Base-by-base conservation (phyloP, 1,139 yeast species). In the Pichia sp. region DNA sequence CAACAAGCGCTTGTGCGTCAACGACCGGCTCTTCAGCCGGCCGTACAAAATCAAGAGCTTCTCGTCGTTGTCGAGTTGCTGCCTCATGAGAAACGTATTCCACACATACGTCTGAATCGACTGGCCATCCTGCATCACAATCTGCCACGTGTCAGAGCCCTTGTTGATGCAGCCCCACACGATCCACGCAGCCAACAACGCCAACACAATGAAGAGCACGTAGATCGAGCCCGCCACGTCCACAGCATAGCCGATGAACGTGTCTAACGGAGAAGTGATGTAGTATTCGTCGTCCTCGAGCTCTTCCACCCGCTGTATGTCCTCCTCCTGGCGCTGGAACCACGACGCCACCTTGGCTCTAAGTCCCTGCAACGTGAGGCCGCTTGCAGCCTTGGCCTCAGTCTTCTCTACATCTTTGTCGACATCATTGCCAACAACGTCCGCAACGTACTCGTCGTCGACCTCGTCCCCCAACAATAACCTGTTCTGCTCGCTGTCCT, bases 51-150 rank as follows among this genome's bases (percentile, higher is more conserved):
- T 46, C n/a, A 65, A 53, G 31, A 63, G 52, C 15, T 52, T 59
- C 15, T 59, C 58, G 41, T 60, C 57, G 26, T 64, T 62, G 52
- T 67, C 68, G 51, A 71, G 57, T 54, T 73, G 76, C 56, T 72
- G 75, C 58, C 76, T 69, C 73, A 71, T 73, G 50, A 73, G 59
- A 19, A 73, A 58, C 0, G 76, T 71, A 54, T 73, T 75, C 71
- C 74, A 72, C 34, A 71, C 56, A 57, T 72, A 72, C 50, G 72
- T 62, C 55, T 71, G 75, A 49, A 73, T 70, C 1, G 76, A 71
- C 57, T 70, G 73, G 16, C 74, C 75, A 62, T 73, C 76, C 55
- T 72, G 74, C 73, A 73, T 72, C 4, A 70, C 70, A 45, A 72
- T 71, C 60, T 73, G 76, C 76, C 76, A 73, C 48, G 64, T 64